Evolutionary conservation across 2,329 filamentous ascomycete species (phyloP), one percentile per base, ranked within the genome.

Genomic region (Fonsecaea pedrosoi): DNA sequence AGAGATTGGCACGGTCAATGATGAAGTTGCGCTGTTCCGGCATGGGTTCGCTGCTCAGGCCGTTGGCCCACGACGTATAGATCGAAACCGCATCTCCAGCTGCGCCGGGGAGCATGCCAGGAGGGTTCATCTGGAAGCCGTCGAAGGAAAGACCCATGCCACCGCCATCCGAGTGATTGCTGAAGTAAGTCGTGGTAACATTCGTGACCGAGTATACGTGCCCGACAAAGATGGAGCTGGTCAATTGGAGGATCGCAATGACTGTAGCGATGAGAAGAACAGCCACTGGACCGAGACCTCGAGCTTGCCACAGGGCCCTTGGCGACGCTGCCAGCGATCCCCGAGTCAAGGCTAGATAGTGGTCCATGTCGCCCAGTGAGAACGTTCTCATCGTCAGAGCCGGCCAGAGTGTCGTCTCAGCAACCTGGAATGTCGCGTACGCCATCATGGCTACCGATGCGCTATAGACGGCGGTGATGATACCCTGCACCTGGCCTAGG

Each of bases 71-170:
- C 7, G 53, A 54, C 5, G 53, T 54, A 21, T 54, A 54, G 18
- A 54, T 18, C 53, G 53, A 54, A 6, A 34, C 30, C 10, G 53
- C 53, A n/a, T 54, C 53, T 34, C 53, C 53, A 15, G 25, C 53
- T 35, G 53, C 53, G 21, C 53, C 53, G 34, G 53, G 53, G 15
- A 54, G 25, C 30, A 54, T 34, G 4, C 53, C 53, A 2, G 53
- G 53, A 6, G 53, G 53, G 53, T 54, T 54, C 53, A 54, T 54
- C 53, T 54, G 53, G 34, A 34, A 54, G 4, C 34, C 34, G 12
- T 54, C 53, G n/a, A 54, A 54, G 25, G 53, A 8, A 25, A 54
- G 53, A 34, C 53, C 53, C 53, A 54, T 54, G 34, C 53, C 53
- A 12, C 53, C 53, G 15, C 53, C 53, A 34, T 18, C 34, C 21